Percentiles rank a stretch among this genome's conserved stretches.
These are phyloP conservation scores for Skeletonema potamos DNA, from an alignment of 108 stramenopile genomes.

Conservation along the genomic window DNA sequence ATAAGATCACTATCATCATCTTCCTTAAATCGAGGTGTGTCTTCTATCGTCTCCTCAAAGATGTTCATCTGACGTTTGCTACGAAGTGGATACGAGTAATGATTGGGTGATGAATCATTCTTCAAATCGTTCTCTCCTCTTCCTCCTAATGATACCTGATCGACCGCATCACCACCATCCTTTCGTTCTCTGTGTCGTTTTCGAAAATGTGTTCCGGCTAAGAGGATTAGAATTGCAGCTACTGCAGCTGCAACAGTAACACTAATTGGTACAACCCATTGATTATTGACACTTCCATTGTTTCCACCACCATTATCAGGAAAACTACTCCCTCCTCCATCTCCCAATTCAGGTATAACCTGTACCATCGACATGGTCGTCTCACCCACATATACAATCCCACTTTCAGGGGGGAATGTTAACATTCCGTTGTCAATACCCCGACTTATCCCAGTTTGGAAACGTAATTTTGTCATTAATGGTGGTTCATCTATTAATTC, in stretches of 20 bases:
- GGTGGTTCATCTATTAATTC: not conserved
- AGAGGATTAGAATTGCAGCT: not conserved
- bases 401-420: not conserved
- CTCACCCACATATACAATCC: conserved; percentile 1
- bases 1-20: not conserved
- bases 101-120: not conserved
- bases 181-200: not conserved
- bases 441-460: not conserved
- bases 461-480: not conserved
- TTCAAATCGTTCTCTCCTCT: not conserved
- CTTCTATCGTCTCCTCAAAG: not conserved
- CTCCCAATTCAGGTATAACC: not conserved
- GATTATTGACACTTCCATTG: not conserved
- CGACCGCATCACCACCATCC: not conserved
- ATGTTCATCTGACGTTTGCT: not conserved
- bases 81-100: not conserved
- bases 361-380: not conserved
- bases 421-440: not conserved
- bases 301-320: not conserved
- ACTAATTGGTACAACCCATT: not conserved
- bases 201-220: not conserved
- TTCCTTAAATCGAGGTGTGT: not conserved
- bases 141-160: conserved; percentile 3
- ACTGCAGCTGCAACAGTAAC: not conserved
- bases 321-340: not conserved